Evolutionary conservation across 805 yeast species (phyloP), one percentile per base, ranked within the genome.

Genomic region (Barnettozyma wickerhamii): DNA sequence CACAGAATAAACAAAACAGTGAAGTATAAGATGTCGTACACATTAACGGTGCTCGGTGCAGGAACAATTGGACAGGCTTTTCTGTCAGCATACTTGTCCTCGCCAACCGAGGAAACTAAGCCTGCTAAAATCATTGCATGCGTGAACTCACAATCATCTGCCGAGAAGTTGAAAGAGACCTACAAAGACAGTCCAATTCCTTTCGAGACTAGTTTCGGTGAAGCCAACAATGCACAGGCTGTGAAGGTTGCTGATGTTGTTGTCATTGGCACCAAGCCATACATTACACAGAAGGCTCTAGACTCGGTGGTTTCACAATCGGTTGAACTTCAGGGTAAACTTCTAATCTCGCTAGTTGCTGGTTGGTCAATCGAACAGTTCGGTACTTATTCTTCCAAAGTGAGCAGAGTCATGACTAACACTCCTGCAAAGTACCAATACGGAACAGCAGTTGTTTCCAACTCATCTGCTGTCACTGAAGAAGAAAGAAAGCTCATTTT

Each of bases 51-150:
- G 23, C 71, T 93, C 40, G 99, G 97, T 27, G 79, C 95, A 55
- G 99, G 99, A 46, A 89, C 85, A 41, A 86, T 93, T 88, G 98
- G 98, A 44, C 83, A 91, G 14, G 96, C 98, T 10, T 86, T 93
- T 35, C 73, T 87, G 24, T 72, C 86, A 10, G 95, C 98, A 10
- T 78, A 85, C 34, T 66, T 86, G 40, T 73, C 74, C 38, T 60
- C 72, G 4, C 64, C 66, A 19, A 58, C 53, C 30, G 49, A 60
- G 21, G 47, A 48, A 9, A 52, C 81, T 5, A 75, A 74, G 43
- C 97, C 98, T 21, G 58, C 72, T 20, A 76, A 71, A 55, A 82
- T 90, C 60, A 73, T 84, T 50, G 87, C 93, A n/a, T 80, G 95
- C 59, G 90, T 85, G 41, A 72, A 74, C 42, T 69, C 79, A 33